phyloP scores from a whole-genome alignment of 257 asterid species.

The Petunia secreta region DNA sequence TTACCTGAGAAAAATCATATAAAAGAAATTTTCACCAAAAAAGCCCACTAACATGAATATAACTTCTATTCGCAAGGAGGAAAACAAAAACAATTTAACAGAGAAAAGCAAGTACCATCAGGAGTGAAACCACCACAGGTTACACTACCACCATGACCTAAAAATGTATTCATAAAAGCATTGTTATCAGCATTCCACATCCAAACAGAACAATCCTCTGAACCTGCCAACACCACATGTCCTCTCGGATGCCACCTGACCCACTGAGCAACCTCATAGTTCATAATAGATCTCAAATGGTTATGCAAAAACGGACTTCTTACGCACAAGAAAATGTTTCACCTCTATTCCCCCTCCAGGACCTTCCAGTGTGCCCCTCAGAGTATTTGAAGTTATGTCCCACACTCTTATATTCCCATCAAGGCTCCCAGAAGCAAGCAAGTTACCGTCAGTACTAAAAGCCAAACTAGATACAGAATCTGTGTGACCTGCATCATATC shows the following conservation, averaged over 20 bases:
- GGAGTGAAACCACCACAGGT: slow-evolving; percentile 95
- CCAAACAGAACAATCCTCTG: slow-evolving; percentile 86
- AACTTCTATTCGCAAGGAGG: not conserved
- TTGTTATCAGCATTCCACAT: slow-evolving; percentile 92
- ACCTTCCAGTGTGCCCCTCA: slow-evolving; percentile 83
- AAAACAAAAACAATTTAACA: slow-evolving; percentile 11
- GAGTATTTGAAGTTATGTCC: slow-evolving; percentile 57
- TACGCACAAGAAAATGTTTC: slow-evolving; percentile 27
- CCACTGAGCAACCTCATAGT: slow-evolving; percentile 63
- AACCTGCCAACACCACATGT: slow-evolving; percentile 84
- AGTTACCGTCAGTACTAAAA: slow-evolving; percentile 82
- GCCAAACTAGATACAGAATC: slow-evolving; percentile 77
- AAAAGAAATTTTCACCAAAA: not conserved
- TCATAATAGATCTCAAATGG: slow-evolving; percentile 30
- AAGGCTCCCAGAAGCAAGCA: slow-evolving; percentile 90
- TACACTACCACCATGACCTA: slow-evolving; percentile 75
- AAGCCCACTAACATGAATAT: slow-evolving; percentile 1
- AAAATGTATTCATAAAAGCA: slow-evolving; percentile 56
- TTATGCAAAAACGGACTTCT: not conserved
- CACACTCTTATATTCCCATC: slow-evolving; percentile 82
- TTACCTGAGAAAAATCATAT: slow-evolving; percentile 51
- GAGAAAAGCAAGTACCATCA: slow-evolving; percentile 62
- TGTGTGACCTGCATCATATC: slow-evolving; percentile 66
- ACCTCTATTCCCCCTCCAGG: slow-evolving; percentile 88
- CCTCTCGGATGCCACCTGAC: slow-evolving; percentile 94